Evolutionary conservation across 495 filamentous ascomycete species (phyloP), one percentile per base, ranked within the genome.

Genomic region (Aspergillus asperescens): DNA sequence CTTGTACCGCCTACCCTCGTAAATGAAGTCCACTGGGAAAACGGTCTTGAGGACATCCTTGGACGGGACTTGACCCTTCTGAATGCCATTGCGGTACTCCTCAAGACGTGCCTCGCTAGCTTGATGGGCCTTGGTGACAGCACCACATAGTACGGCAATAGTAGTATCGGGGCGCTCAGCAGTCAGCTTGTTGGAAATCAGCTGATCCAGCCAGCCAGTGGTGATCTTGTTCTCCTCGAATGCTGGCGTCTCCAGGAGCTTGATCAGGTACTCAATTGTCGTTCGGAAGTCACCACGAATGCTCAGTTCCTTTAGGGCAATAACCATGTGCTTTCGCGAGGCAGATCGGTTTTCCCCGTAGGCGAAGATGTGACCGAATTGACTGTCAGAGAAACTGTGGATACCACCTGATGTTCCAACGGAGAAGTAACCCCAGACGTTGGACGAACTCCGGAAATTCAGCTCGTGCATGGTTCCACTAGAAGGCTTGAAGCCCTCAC

Each of bases 401-500:
- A 99, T 99, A 71, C 90, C 89, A 76, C 90, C 90, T 32, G 89
- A 82, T 15, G 90, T 90, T 73, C 93, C 88, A 69, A 99, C 93
- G 27, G 93, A 99, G 83, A 99, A 99, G 73, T 99, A 99, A 78
- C 93, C 93, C 93, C 93, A 99, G 32, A 96, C 93, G 62, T 99
- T 99, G 38, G 93, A 96, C 60, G 91, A 96, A 76, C 85, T 90
- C 53, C 93, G 81, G 84, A 99, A 99, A 77, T 99, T 99, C 60
- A 99, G 77, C 65, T 99, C 93, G 74, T 96, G 93, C 84, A 99
- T 93, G 53, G 89, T 95, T 82, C 93, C 93, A 63, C 90, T 92
- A 18, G 93, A 99, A 48, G 93, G 93, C 79, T 99, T 99, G 82
- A 99, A 99, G 25, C 93, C 93, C 79, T 99, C 93, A 57, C 92